phyloP scores from a whole-genome alignment of 495 filamentous ascomycete genomes.

The Immersiella caudata region DNA sequence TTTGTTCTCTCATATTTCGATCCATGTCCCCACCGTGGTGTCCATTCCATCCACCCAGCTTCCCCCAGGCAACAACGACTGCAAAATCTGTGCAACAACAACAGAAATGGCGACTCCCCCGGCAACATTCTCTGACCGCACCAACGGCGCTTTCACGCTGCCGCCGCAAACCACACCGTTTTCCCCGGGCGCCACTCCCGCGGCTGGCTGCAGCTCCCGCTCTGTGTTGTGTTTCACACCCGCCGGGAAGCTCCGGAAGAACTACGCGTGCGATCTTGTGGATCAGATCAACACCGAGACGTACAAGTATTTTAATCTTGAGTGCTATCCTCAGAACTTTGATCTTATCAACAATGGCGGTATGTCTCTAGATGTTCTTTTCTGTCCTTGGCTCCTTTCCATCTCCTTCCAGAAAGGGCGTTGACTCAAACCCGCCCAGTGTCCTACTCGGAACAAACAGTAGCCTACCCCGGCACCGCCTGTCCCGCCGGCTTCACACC shows the following conservation, averaged over 20 bases:
- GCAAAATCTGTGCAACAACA: no score
- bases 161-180: conserved; percentile 11
- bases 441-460: not conserved
- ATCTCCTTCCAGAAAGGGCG: no score
- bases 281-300: not conserved
- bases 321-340: not conserved
- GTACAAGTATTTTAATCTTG: conserved; percentile 1
- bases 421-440: no score
- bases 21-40: no score
- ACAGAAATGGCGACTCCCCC: not conserved
- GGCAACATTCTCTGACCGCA: conserved; percentile 6
- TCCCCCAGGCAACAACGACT: no score
- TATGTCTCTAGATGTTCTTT: no score
- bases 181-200: not conserved
- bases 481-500: conserved; percentile 15
- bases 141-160: conserved; percentile 1
- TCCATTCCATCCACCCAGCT: no score
- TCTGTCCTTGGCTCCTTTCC: no score
- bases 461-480: conserved; percentile 15
- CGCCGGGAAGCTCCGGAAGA: not conserved
- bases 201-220: conserved; percentile 11
- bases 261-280: conserved; percentile 11
- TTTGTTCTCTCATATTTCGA: no score
- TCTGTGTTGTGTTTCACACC: conserved; percentile 12
- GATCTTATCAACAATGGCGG: conserved; percentile 10